phyloP scores from a whole-genome alignment of 2,329 filamentous ascomycete species.

The Aspergillus fructus region DNA sequence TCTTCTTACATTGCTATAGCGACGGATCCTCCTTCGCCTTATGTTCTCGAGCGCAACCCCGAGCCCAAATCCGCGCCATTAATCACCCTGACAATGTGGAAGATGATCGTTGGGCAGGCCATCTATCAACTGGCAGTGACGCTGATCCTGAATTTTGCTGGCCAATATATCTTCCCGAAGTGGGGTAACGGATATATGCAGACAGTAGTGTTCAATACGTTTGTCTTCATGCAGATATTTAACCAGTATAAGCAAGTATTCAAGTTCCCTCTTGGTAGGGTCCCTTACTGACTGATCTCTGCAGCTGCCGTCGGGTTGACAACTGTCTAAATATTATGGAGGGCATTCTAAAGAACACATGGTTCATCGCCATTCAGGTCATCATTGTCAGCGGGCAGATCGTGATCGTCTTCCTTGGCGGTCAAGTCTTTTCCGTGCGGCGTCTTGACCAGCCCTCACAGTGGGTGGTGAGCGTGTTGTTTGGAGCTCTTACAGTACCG shows the following conservation, averaged over 20 bases:
- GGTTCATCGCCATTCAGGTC: constrained; percentile 60
- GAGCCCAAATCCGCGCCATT: constrained; percentile 47
- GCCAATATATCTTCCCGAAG: constrained; percentile 28
- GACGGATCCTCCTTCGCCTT: constrained; percentile 60
- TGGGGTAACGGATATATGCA: constrained; percentile 22
- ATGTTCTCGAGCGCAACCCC: constrained; percentile 57
- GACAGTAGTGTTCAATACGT: constrained; percentile 46
- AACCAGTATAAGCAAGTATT: constrained; percentile 48
- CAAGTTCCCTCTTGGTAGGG: background rate
- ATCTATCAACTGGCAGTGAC: constrained; percentile 46
- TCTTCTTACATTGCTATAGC: constrained; percentile 34
- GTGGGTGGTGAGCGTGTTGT: constrained; percentile 69
- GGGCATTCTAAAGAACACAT: constrained; percentile 42
- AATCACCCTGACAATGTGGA: constrained; percentile 49
- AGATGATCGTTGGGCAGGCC: constrained; percentile 46
- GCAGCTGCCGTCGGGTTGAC: constrained; percentile 40
- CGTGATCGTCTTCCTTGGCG: constrained; percentile 71
- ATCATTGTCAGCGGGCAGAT: constrained; percentile 69
- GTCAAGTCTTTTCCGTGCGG: constrained; percentile 63
- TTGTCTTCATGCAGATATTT: constrained; percentile 49
- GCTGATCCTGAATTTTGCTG: constrained; percentile 47
- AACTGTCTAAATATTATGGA: constrained; percentile 47
- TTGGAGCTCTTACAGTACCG: constrained; percentile 66
- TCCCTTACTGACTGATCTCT: background rate
- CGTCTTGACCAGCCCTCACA: constrained; percentile 59